Conservation (phyloP, 1,139 yeast genomes). For the Lodderomyces elongisporus region DNA sequence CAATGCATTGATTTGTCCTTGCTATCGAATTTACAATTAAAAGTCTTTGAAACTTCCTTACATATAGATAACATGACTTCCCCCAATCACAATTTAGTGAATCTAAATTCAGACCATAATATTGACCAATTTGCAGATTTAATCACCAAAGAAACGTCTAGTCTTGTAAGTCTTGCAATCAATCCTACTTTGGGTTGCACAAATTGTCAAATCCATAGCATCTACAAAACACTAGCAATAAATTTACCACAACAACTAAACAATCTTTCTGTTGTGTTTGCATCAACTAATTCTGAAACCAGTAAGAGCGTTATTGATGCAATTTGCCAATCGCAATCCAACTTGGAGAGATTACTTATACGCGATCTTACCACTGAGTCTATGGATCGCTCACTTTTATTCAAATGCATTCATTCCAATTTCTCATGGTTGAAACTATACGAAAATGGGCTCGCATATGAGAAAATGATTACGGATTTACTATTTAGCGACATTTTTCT, state of each 20-base stretch:
- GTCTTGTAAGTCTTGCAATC: constrained; percentile 7
- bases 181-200: constrained; percentile 8
- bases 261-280: neutral
- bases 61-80: no score
- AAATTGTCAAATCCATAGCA: constrained; percentile 5
- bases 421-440: constrained; percentile 7
- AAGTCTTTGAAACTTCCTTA: neutral
- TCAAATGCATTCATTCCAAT: constrained; percentile 8
- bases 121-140: constrained; percentile 1
- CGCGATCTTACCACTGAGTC: constrained; percentile 7
- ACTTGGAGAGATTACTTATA: neutral
- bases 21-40: neutral
- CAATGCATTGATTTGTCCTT: neutral
- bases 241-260: neutral
- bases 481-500: constrained; percentile 8
- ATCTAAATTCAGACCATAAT: neutral
- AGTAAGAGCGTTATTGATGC: neutral
- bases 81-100: neutral
- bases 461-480: constrained; percentile 6
- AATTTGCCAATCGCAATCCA: neutral
- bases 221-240: neutral
- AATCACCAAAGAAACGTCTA: constrained; percentile 5
- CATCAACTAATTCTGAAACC: neutral
- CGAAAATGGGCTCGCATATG: constrained; percentile 8
- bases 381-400: constrained; percentile 6